phyloP scores from a whole-genome alignment of 2,329 filamentous ascomycete genomes.

The Penicillium sp. region DNA sequence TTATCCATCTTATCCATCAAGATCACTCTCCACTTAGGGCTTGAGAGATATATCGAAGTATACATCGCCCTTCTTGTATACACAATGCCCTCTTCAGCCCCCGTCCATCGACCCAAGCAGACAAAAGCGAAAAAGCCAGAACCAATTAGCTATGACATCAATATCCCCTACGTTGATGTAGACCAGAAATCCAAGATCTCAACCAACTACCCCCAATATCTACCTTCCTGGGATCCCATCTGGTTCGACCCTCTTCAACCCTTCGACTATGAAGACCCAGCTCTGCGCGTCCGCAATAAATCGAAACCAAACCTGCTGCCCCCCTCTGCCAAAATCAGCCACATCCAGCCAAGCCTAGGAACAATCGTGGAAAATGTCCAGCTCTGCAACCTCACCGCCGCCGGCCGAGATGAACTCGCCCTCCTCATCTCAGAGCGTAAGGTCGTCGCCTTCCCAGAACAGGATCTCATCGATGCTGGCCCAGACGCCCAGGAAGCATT shows the following conservation, averaged over 20 bases:
- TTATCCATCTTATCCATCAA: conserved; percentile 11
- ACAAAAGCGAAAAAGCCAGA: conserved; percentile 30
- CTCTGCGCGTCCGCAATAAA: conserved; percentile 44
- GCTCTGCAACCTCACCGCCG: conserved; percentile 47
- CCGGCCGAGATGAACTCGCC: conserved; percentile 53
- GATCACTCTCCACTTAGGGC: not conserved
- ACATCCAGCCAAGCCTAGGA: conserved; percentile 47
- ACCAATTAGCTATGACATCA: conserved; percentile 49
- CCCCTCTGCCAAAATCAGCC: conserved; percentile 31
- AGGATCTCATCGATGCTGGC: conserved; percentile 50
- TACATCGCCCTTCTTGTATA: not conserved
- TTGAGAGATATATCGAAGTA: not conserved
- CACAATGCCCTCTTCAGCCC: conserved; percentile 36
- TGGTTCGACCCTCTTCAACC: conserved; percentile 48
- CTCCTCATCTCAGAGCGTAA: conserved; percentile 69
- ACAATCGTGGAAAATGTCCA: conserved; percentile 48
- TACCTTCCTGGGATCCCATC: conserved; percentile 49
- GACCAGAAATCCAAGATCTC: conserved; percentile 39
- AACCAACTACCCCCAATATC: conserved; percentile 47
- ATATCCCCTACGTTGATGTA: conserved; percentile 49
- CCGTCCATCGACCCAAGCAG: conserved; percentile 29
- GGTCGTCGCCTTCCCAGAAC: conserved; percentile 53
- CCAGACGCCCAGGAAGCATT: conserved; percentile 46
- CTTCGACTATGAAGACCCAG: conserved; percentile 49
- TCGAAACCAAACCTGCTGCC: conserved; percentile 40